Evolutionary conservation across 164 flowering plant genomes (phyloP), one percentile per base, ranked within the genome.

Genomic region (Liriodendron chinense): DNA sequence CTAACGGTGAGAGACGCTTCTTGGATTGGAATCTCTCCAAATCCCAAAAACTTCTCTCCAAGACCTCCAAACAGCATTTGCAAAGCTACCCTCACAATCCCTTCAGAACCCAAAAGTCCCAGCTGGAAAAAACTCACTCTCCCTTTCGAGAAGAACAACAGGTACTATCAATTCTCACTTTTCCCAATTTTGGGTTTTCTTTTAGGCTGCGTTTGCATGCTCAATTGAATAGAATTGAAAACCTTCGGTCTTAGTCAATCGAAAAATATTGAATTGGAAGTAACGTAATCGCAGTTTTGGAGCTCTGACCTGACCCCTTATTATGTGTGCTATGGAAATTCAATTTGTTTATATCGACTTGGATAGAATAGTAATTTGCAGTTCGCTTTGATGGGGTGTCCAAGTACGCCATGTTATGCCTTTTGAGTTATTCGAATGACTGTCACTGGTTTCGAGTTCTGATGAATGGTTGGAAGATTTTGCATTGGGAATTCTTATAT

Each of bases 1-100:
- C 64, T 75, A 72, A 74, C 73, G 67, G 82, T 79, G 22, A 72
- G 47, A 47, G 68, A 50, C 67, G 74, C 78, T 56, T 72, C 75
- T 47, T 68, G 59, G 28, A 26, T 62, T 12, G 63, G 59, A 26
- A 49, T 65, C 68, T 66, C 68, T 66, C 47, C 78, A 23, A 23
- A 25, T 14, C 61, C 68, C 74, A 66, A 69, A 12, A 80, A 69
- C 69, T 22, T 49, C 74, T 49, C 75, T 24, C 9, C 74, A 53
- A 69, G n/a, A 21, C 78, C 72, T 12, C 59, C 74, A 47, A 47
- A 7, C 47, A 74, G n/a, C 2, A 65, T 72, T 77, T 82, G 75
- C 77, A 78, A 75, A 67, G 82, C 85, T 18, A 69, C 79, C 62
- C 76, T 82, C 12, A 61, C 79, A 61, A 78, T 78, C n/a, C 74